Evolutionary conservation across 2,329 filamentous ascomycete genomes (phyloP), one percentile per base, ranked within the genome.

Genomic region (Xylariales sp.): DNA sequence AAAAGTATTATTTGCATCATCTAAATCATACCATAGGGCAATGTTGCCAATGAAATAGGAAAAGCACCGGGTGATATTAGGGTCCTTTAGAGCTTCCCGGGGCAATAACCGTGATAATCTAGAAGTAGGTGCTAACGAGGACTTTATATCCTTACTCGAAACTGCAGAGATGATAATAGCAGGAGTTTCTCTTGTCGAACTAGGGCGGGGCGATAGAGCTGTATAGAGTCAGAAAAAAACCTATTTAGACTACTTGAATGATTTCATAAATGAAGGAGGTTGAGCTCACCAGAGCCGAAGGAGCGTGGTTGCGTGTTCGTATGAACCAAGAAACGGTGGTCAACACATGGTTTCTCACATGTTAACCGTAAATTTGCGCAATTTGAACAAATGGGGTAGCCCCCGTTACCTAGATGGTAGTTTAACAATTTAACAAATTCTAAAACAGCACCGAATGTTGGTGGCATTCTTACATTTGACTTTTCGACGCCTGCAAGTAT

Each of bases 1-100:
- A 15, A 34, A 34, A 34, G 20, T 19, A n/a, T 34, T 34, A 2
- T 16, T 34, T 15, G 32, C 32, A 34, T 34, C 32, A 23, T 19
- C 23, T 10, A 34, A 20, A 19, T 34, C 32, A 21, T 34, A 34
- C 32, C 32, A 34, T 20, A 20, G 32, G 6, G 17, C 32, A n/a
- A 34, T 19, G 11, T 13, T 23, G 14, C 14, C 18, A 15, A 34
- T 34, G 16, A 20, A 34, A 20, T 34, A 20, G 10, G 18, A 13
- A 20, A 34, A 34, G 15, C 20, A 12, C 4, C n/a, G 32, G 18
- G 32, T 20, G 2, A 34, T 23, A 4, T 14, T 34, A 12, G 32
- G 17, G 12, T 34, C 17, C 18, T 19, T 20, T 15, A 34, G 18
- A 19, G 32, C 15, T 17, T 5, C 12, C 14, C 32, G 15, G 13